Evolutionary conservation across 2,329 filamentous ascomycete genomes (phyloP), one percentile per base, ranked within the genome.

Genomic region (Biscogniauxia mediterranea): DNA sequence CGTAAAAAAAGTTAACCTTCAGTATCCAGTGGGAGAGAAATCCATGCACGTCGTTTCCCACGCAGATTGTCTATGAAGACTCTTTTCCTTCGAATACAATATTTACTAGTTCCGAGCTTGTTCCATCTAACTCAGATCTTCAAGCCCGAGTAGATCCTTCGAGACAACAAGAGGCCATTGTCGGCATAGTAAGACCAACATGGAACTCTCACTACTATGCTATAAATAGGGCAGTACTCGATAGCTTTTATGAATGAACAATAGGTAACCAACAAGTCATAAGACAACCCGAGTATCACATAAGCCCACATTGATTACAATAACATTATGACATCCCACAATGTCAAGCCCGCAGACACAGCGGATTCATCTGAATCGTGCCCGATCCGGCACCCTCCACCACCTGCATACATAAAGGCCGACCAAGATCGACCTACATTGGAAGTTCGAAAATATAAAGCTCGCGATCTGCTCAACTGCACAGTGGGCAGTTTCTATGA

Each of bases 401-500:
- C 38, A 46, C 38, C 38, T 46, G 38, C 38, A n/a, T 46, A 46
- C 32, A 57, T 38, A 55, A 58, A 61, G 1, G 38, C 26, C 26
- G 21, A 55, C 25, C 23, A 57, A 19, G 15, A 15, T 5, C 54
- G 50, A 25, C 57, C 61, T 7, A 15, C 5, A 21, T n/a, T 62
- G 9, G 25, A 52, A 9, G 15, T 26, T 20, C 5, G 15, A 25
- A 55, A 55, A 25, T 60, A 62, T 21, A 55, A 17, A 50, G 57
- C 57, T 17, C 52, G 54, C 4, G 52, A 60, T 4, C 52, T 62
- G 8, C 5, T 60, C n/a, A 57, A 62, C 55, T 55, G 57, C 23
- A 62, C 61, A 3, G 55, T 62, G 17, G 61, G 49, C 25, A 62
- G 61, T 23, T 62, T 62, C 51, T 52, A 23, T 26, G 51, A 52